These are phyloP conservation scores for Fusarium xylarioides DNA, from an alignment of 2,329 filamentous ascomycete species.

Conservation along the genomic window DNA sequence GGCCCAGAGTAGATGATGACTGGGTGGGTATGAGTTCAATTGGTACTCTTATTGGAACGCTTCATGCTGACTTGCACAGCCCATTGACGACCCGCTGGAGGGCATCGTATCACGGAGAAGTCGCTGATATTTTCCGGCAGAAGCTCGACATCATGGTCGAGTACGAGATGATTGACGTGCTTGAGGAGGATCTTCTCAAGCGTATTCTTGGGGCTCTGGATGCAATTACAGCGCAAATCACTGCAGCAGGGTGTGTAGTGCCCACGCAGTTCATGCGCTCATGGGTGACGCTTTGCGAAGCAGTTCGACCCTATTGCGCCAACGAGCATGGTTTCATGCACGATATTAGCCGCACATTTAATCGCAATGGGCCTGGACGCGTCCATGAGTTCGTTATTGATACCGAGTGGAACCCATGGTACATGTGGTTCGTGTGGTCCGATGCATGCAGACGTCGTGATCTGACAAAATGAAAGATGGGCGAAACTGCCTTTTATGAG, in stretches of 20 bases:
- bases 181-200: background rate
- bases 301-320: background rate
- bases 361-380: background rate
- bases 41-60: background rate
- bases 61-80: conserved; percentile 1
- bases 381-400: conserved; percentile 6
- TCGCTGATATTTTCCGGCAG: conserved; percentile 1
- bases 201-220: background rate
- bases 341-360: background rate
- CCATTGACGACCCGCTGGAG: background rate
- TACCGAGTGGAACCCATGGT: background rate
- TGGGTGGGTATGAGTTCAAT: background rate
- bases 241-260: background rate
- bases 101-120: conserved; percentile 1
- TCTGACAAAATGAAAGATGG: background rate
- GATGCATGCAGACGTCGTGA: background rate
- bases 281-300: conserved; percentile 4
- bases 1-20: background rate
- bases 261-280: background rate
- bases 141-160: conserved; percentile 21
- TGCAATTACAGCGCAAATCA: background rate
- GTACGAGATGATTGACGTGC: background rate
- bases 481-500: rapidly evolving
- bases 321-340: background rate
- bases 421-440: background rate